These are phyloP conservation scores for Paecilomyces dactylethromorphus DNA, from an alignment of 2,329 filamentous ascomycete species.

Conservation along the genomic window DNA sequence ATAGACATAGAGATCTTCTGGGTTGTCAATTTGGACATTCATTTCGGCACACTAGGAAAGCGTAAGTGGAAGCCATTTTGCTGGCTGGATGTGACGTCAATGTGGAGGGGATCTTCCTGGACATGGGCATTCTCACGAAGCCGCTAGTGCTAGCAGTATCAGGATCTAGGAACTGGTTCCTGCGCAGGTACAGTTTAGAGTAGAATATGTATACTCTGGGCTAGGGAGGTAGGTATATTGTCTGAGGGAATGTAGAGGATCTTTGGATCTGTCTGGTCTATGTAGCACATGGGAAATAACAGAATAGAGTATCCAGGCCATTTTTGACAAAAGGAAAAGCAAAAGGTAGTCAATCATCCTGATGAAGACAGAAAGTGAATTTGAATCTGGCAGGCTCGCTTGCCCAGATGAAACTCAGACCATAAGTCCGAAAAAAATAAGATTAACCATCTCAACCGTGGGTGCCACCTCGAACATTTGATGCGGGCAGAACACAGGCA, in stretches of 20 bases:
- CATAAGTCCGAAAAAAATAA: not conserved
- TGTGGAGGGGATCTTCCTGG: not conserved
- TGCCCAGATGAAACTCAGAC: not conserved
- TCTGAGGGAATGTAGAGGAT: not conserved
- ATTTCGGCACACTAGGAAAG: no score
- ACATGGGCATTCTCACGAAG: not conserved
- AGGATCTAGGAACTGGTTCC: not conserved
- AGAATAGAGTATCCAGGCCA: not conserved
- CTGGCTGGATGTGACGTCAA: not conserved
- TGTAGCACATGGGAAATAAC: not conserved
- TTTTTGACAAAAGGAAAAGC: not conserved
- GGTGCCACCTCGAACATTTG: conserved; percentile 1
- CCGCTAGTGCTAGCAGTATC: not conserved
- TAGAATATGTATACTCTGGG: not conserved
- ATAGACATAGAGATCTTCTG: no score
- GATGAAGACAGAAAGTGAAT: not conserved
- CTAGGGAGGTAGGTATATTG: not conserved
- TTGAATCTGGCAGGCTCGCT: not conserved
- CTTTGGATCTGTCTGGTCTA: not conserved
- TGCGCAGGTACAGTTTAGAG: not conserved
- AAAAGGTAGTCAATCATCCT: not conserved
- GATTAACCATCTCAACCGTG: not conserved
- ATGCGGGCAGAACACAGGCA: not conserved
- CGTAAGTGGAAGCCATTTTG: no score
- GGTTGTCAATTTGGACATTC: no score